These are phyloP conservation scores for Pythium pyrilobum DNA, from an alignment of 352 stramenopile species.

Conservation along the genomic window DNA sequence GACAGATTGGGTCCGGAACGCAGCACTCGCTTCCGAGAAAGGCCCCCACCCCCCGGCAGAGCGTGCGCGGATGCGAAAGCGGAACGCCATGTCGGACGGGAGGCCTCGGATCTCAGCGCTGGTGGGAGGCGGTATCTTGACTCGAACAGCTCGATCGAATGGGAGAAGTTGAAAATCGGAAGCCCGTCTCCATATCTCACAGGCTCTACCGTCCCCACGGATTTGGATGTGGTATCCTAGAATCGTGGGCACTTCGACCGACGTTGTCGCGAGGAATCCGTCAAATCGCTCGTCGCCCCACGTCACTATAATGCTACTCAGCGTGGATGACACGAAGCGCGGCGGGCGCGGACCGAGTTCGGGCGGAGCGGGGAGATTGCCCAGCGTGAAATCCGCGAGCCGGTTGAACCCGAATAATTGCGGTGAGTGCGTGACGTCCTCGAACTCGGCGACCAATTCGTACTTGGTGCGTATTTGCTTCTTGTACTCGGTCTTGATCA, in stretches of 20 bases:
- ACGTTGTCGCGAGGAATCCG: conserved; percentile 3
- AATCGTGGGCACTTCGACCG: conserved; percentile 33
- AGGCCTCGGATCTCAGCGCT: conserved; percentile 34
- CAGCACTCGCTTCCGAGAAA: conserved; percentile 33
- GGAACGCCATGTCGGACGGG: conserved; percentile 36
- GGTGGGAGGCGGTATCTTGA: conserved; percentile 22
- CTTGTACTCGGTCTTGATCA: conserved; percentile 39
- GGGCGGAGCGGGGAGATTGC: conserved; percentile 36
- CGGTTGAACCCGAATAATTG: conserved; percentile 24
- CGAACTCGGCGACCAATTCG: conserved; percentile 45
- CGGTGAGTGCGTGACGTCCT: conserved; percentile 53
- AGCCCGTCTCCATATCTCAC: conserved; percentile 45
- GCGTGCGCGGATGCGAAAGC: conserved; percentile 54
- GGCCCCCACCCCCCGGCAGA: conserved; percentile 59
- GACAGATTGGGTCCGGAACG: conserved; percentile 37
- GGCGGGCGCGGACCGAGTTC: conserved; percentile 26
- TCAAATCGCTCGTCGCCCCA: conserved; percentile 24
- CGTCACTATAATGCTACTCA: conserved; percentile 40
- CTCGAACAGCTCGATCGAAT: conserved; percentile 41
- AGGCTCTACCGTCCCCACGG: conserved; percentile 39
- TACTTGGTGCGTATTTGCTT: conserved; percentile 59
- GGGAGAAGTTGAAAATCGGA: conserved; percentile 44
- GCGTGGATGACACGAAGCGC: conserved; percentile 26
- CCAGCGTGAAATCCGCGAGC: conserved; percentile 36
- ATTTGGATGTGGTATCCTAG: conserved; percentile 63